phyloP scores from a whole-genome alignment of 192 early-diverging fungal species.

The Entomortierella parvispora region DNA sequence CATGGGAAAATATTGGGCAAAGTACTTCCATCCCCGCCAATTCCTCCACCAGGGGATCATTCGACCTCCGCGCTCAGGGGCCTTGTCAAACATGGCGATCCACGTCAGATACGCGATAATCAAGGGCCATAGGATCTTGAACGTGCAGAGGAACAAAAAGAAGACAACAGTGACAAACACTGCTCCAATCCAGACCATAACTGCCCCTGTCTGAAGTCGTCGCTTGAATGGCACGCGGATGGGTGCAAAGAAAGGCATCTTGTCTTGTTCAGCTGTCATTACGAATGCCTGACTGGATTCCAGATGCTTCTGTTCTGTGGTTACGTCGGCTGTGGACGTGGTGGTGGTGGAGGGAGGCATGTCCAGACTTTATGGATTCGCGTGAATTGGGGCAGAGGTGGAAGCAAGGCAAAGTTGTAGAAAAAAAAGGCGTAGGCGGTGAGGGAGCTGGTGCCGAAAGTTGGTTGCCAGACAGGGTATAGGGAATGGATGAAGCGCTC shows the following conservation, averaged over 20 bases:
- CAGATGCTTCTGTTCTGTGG: too few relatives aligned
- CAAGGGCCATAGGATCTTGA: conserved; percentile 62
- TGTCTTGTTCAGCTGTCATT: not conserved
- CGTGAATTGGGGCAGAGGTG: too few relatives aligned
- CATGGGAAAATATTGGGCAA: conserved; percentile 85
- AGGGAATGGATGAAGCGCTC: too few relatives aligned
- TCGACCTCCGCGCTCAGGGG: conserved; percentile 84
- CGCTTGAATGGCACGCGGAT: conserved; percentile 68
- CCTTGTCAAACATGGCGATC: conserved; percentile 72
- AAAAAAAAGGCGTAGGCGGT: too few relatives aligned
- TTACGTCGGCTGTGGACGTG: not conserved
- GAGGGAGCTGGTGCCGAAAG: too few relatives aligned
- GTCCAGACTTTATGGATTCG: too few relatives aligned
- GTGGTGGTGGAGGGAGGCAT: too few relatives aligned
- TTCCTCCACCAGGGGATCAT: conserved; percentile 59
- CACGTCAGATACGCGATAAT: conserved; percentile 78
- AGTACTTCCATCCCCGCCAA: conserved; percentile 76
- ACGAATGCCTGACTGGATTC: too few relatives aligned
- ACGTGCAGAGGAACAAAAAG: conserved; percentile 68
- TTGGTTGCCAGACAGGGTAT: too few relatives aligned
- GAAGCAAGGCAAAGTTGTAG: too few relatives aligned
- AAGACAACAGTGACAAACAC: conserved; percentile 60
- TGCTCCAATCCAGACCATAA: conserved; percentile 68
- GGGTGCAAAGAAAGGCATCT: conserved; percentile 66
- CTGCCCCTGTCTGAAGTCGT: conserved; percentile 69